A percentile compares a stretch with the other conserved stretches of the same genome.
These are phyloP conservation scores for Typha latifolia DNA, from an alignment of 176 grass and related monocot genomes.

Conservation along the genomic window DNA sequence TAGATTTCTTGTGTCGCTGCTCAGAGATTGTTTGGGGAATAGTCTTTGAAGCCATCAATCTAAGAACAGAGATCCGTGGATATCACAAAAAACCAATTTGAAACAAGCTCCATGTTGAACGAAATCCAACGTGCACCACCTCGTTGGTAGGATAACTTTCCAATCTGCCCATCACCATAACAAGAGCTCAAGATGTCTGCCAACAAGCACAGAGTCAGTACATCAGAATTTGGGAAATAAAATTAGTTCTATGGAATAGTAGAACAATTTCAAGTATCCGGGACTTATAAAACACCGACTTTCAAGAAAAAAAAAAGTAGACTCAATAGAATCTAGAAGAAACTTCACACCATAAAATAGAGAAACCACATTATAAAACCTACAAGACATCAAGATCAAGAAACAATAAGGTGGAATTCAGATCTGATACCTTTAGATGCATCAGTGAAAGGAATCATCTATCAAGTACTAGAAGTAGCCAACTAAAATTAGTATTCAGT, in stretches of 20 bases:
- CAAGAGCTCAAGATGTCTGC: not conserved
- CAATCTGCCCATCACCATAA: not conserved
- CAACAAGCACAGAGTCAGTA: not conserved
- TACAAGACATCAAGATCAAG: not conserved
- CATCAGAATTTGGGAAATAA: not conserved
- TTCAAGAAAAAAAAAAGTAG: not conserved
- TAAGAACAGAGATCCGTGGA: not conserved
- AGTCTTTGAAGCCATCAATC: constrained; percentile 4
- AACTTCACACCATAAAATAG: not conserved
- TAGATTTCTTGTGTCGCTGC: not conserved
- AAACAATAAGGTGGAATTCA: not conserved
- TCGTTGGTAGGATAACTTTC: not conserved
- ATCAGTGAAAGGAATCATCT: not conserved
- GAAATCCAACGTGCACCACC: not conserved
- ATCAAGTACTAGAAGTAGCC: not conserved
- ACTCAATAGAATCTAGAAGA: not conserved
- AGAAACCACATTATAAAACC: not conserved
- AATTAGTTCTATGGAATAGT: not conserved
- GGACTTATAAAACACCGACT: not conserved
- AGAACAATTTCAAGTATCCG: not conserved
- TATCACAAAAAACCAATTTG: not conserved
- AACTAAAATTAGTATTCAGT: not conserved
- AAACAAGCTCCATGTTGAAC: not conserved
- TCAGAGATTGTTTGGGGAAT: not conserved
- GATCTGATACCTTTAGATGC: not conserved